Evolutionary conservation across 148 eudicot species (phyloP).

Genomic region (Bassia scoparia): DNA sequence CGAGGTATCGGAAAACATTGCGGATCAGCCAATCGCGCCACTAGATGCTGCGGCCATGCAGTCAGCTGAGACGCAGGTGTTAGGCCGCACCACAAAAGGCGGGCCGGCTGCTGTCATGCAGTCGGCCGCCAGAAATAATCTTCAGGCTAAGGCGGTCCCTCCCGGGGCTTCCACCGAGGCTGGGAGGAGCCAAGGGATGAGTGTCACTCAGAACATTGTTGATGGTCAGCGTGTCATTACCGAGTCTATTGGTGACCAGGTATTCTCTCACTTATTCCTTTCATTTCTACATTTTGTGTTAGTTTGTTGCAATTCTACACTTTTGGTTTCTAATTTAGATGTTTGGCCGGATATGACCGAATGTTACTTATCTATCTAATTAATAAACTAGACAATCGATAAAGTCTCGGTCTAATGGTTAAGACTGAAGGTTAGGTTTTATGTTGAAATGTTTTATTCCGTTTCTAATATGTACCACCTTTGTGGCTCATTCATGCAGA

Average conservation of each 20-base stretch:
- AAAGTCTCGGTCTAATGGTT: too few relatives aligned
- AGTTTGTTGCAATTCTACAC: too few relatives aligned
- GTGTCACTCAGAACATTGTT: slow-evolving; percentile 28
- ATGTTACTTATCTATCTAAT: too few relatives aligned
- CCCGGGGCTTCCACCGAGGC: slow-evolving; percentile 26
- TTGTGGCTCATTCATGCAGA: too few relatives aligned
- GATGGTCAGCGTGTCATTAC: slow-evolving; percentile 36
- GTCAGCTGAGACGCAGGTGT: slow-evolving; percentile 43
- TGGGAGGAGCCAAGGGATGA: slow-evolving; percentile 26
- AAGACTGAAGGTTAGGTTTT: too few relatives aligned
- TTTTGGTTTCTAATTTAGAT: too few relatives aligned
- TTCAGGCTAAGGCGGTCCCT: slow-evolving; percentile 33
- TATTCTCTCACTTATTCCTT: neutral
- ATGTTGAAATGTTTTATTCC: too few relatives aligned
- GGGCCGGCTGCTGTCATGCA: slow-evolving; percentile 62
- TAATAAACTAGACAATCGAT: too few relatives aligned
- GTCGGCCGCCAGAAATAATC: slow-evolving; percentile 52
- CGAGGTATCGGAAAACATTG: slow-evolving; percentile 41
- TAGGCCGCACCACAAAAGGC: slow-evolving; percentile 45
- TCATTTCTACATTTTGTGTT: neutral
- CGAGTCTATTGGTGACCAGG: slow-evolving; percentile 52
- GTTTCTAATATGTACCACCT: too few relatives aligned
- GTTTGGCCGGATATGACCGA: too few relatives aligned
- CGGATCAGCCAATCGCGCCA: slow-evolving; percentile 39
- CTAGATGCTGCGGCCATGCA: slow-evolving; percentile 62